Conservation (phyloP, 495 filamentous ascomycete genomes). For the Annulohypoxylon bovei region DNA sequence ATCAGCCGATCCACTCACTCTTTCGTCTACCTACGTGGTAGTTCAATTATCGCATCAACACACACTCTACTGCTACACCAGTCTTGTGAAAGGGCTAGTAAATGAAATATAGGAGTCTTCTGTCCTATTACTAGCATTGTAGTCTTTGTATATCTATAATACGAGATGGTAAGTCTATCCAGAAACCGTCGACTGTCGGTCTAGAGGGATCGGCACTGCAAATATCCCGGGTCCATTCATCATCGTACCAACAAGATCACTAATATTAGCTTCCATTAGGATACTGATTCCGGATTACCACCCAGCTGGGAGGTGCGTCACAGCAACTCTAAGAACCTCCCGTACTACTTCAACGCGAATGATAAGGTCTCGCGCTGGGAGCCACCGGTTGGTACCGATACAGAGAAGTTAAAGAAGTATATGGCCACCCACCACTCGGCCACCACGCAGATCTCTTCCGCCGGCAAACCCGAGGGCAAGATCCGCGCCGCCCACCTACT, state of each 20-base stretch:
- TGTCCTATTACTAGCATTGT: background rate
- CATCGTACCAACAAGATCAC: background rate
- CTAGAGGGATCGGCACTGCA: background rate
- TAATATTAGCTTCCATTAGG: slow-evolving; percentile 49
- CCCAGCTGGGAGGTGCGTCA: slow-evolving; percentile 91
- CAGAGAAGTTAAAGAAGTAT: slow-evolving; percentile 88
- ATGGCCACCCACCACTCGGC: slow-evolving; percentile 85
- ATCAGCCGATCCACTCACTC: background rate
- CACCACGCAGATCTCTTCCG: slow-evolving; percentile 60
- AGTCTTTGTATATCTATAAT: slow-evolving; percentile 9
- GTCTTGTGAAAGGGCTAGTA: background rate
- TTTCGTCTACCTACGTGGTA: slow-evolving; percentile 6
- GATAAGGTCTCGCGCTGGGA: slow-evolving; percentile 94
- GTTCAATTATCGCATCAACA: background rate
- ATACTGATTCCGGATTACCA: slow-evolving; percentile 80
- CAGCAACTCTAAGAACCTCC: slow-evolving; percentile 96
- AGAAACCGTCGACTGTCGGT: background rate
- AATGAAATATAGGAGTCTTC: slow-evolving; percentile 13
- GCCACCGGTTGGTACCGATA: slow-evolving; percentile 84
- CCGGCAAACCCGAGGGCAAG: slow-evolving; percentile 73
- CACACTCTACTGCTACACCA: slow-evolving; percentile 6
- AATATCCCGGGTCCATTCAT: background rate
- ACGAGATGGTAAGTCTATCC: slow-evolving; percentile 32
- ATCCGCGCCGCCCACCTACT: slow-evolving; percentile 91
- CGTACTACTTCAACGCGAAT: slow-evolving; percentile 92